Percentiles rank a stretch among this genome's conserved stretches.
Evolutionary conservation across 2,329 filamentous ascomycete species (phyloP).

Genomic region (Claviceps pusilla): DNA sequence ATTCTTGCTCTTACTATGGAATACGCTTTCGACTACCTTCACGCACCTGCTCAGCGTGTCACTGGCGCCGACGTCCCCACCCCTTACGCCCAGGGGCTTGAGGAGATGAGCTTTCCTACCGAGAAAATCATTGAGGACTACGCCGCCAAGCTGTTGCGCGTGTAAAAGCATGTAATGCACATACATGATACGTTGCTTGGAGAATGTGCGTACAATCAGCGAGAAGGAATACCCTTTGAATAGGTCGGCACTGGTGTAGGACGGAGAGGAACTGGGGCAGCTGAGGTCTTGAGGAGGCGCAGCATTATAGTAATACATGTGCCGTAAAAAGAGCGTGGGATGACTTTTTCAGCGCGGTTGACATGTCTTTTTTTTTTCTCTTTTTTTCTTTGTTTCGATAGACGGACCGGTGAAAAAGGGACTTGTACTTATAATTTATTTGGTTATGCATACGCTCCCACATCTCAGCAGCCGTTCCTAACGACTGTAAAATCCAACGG

Average conservation of each 20-base stretch:
- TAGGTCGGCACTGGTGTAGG: not conserved
- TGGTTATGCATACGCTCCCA: conserved; percentile 23
- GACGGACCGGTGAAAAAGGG: conserved; percentile 20
- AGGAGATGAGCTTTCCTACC: conserved; percentile 90
- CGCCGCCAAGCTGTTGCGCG: conserved; percentile 72
- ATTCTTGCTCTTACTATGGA: conserved; percentile 92
- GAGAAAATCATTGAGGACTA: conserved; percentile 78
- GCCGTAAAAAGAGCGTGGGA: conserved; percentile 8
- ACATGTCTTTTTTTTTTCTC: conserved; percentile 13
- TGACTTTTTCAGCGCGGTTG: conserved; percentile 2
- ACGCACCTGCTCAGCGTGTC: conserved; percentile 82
- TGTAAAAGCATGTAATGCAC: conserved; percentile 35
- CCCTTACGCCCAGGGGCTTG: conserved; percentile 81
- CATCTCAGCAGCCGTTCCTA: conserved; percentile 14
- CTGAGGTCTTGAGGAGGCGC: conserved; percentile 3
- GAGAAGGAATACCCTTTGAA: not conserved
- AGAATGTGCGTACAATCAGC: not conserved
- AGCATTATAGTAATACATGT: conserved; percentile 3
- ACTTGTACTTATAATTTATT: conserved; percentile 28
- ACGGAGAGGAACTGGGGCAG: not conserved
- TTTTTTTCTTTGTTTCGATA: conserved; percentile 18
- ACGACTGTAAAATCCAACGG: conserved; percentile 7
- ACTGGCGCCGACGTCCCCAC: conserved; percentile 96
- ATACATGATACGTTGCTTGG: not conserved
- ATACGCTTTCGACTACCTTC: conserved; percentile 95